Evolutionary conservation across 495 filamentous ascomycete genomes (phyloP), one percentile per base, ranked within the genome.

Genomic region (Penicillium roqueforti): DNA sequence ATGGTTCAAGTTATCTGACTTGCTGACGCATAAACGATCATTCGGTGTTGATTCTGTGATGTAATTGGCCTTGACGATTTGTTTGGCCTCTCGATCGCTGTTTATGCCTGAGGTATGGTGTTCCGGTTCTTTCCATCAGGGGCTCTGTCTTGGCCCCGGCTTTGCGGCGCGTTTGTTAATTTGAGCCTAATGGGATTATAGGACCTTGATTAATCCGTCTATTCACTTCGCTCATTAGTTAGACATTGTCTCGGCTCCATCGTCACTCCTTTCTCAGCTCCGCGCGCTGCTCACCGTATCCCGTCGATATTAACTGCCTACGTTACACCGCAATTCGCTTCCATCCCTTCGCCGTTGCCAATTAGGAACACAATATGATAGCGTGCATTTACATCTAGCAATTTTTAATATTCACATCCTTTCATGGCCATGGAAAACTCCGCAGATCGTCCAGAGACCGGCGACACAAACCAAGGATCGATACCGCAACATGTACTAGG

Each of bases 401-500:
- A 62, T 11, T 41, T 0, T 50, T 29, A 20, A 55, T 32, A 48
- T 26, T 18, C 11, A 44, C 16, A 23, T 28, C 11, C 26, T 14
- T 37, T 42, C 37, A 32, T 1, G 45, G 61, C 8, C 28, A 75
- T 73, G 70, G 54, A 59, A 23, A 65, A 65, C 45, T 51, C 62
- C 29, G 43, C 60, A 55, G 58, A 60, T 16, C 66, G 58, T 47
- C 58, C 63, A 31, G 60, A 63, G 53, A 62, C 58, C 48, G 60
- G 54, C 56, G 58, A 72, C 47, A 59, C 61, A 47, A 63, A 60
- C 6, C 55, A 57, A 36, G 47, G 59, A 32, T 43, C 60, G 7
- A 37, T 60, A 18, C 51, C 62, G 29, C 63, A 68, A 53, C 64
- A 72, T 74, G 65, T 58, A 23, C 46, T 75, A 43, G 73, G 72